These are phyloP conservation scores for Dothideomycetes sp. DNA, from an alignment of 2,329 filamentous ascomycete species.

Conservation along the genomic window DNA sequence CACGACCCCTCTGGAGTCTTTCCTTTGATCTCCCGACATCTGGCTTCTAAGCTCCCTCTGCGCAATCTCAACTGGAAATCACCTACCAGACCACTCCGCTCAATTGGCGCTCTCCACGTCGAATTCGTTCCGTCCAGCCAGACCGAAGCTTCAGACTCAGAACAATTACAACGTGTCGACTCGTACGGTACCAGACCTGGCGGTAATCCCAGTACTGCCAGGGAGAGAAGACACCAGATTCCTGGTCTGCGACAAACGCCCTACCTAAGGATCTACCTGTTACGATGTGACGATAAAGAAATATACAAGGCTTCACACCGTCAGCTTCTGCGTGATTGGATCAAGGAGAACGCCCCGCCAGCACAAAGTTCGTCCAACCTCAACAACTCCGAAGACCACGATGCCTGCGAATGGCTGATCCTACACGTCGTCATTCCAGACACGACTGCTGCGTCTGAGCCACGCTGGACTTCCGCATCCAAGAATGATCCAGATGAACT, in stretches of 20 bases:
- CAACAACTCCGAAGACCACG: conserved; percentile 78
- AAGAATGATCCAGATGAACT: conserved; percentile 43
- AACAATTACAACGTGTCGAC: conserved; percentile 12
- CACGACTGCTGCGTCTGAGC: conserved; percentile 69
- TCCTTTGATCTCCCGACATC: conserved; percentile 66
- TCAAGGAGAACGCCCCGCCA: conserved; percentile 63
- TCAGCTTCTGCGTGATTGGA: conserved; percentile 79
- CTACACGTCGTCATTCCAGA: conserved; percentile 87
- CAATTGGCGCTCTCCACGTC: conserved; percentile 86
- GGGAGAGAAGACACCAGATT: conserved; percentile 79
- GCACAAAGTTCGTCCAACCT: conserved; percentile 46
- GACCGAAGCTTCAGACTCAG: conserved; percentile 15
- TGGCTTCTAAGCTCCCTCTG: conserved; percentile 71
- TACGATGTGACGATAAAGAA: conserved; percentile 93
- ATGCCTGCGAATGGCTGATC: conserved; percentile 93
- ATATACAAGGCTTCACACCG: conserved; percentile 75
- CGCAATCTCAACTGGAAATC: conserved; percentile 97
- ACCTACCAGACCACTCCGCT: conserved; percentile 78
- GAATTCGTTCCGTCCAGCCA: conserved; percentile 57
- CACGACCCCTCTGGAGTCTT: conserved; percentile 88
- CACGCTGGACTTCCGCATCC: conserved; percentile 48
- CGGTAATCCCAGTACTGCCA: conserved; percentile 18
- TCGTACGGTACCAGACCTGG: conserved; percentile 6
- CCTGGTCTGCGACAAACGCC: conserved; percentile 86
- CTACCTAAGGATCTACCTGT: conserved; percentile 81